A percentile compares a stretch with the other conserved stretches of the same genome.
Evolutionary conservation across 1,139 yeast genomes (phyloP).

Genomic region (Geotrichum carabidarum): DNA sequence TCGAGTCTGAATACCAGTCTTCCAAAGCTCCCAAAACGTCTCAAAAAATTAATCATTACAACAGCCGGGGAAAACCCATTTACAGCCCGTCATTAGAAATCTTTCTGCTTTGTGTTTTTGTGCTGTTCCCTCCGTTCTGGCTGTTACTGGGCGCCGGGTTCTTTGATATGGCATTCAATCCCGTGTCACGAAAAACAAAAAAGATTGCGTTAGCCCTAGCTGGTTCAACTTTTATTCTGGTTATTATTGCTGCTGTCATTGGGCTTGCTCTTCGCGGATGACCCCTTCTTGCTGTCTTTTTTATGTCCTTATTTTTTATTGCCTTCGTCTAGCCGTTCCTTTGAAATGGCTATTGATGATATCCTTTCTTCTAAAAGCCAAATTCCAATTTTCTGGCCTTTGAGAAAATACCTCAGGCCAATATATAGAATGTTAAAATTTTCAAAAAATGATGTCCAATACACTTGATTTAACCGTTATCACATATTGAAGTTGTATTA

Average conservation of each 20-base stretch:
- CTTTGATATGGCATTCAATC: conserved; percentile 11
- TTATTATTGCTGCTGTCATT: conserved; percentile 14
- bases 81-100: conserved; percentile 4
- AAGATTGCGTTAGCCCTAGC: conserved; percentile 12
- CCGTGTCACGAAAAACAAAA: conserved; percentile 15
- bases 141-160: conserved; percentile 17
- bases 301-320: neutral
- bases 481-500: too few relatives aligned
- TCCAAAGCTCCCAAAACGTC: too few relatives aligned
- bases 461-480: too few relatives aligned
- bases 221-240: conserved; percentile 5
- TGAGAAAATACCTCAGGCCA: neutral
- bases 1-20: neutral
- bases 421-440: too few relatives aligned
- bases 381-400: neutral
- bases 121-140: conserved; percentile 20
- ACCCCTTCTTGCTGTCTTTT: neutral
- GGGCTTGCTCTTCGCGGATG: conserved; percentile 18
- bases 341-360: neutral
- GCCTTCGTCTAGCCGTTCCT: neutral
- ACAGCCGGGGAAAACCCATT: neutral
- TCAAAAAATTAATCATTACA: neutral
- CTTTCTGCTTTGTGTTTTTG: conserved; percentile 12
- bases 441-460: too few relatives aligned
- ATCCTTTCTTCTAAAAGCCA: neutral